Evolutionary conservation across 345 rosid species (phyloP), one percentile per base, ranked within the genome.

Genomic region (Euphorbia pulcherrima): DNA sequence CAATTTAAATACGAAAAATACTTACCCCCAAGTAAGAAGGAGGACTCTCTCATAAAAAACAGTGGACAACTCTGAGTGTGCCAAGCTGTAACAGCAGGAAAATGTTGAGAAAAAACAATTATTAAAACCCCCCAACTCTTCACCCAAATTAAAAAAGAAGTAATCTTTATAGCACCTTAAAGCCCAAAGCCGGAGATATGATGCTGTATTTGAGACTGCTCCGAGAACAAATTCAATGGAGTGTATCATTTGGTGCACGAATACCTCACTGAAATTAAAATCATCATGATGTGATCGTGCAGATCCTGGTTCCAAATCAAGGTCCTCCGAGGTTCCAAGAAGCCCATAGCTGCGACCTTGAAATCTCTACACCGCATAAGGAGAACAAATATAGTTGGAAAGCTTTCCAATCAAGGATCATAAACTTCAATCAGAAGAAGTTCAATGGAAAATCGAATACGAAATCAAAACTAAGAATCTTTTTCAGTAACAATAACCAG

Each of bases 151-250:
- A 62, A 30, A 20, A 30, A 27, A 37, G 52, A 8, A 55, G n/a
- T 48, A 48, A 24, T 20, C 70, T 14, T 13, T 52, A 54, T 58
- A 27, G 47, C 81, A 87, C 98, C 98, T 93, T 77, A 90, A 87
- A 72, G 98, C 97, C 98, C 98, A 93, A 59, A 93, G 96, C 73
- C 98, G 97, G 82, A 93, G 97, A 83, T 90, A 93, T 27, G 98
- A 93, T 70, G 98, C 97, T 35, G 97, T 93, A 80, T 93, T 93
- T 61, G 98, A 93, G 72, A 93, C 97, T 73, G 98, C 87, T 61
- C 96, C 98, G 39, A 93, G 89, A 73, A 93, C 90, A 68, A 90
- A 90, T 81, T 93, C 98, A 73, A 93, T 90, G 64, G 97, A 93
- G 81, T 93, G 97, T 80, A 93, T 90, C 97, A 93, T 81, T 82